A percentile compares a stretch with the other conserved stretches of the same genome.
Evolutionary conservation across 2,329 filamentous ascomycete genomes (phyloP).

Genomic region (Metarhizium anisopliae): DNA sequence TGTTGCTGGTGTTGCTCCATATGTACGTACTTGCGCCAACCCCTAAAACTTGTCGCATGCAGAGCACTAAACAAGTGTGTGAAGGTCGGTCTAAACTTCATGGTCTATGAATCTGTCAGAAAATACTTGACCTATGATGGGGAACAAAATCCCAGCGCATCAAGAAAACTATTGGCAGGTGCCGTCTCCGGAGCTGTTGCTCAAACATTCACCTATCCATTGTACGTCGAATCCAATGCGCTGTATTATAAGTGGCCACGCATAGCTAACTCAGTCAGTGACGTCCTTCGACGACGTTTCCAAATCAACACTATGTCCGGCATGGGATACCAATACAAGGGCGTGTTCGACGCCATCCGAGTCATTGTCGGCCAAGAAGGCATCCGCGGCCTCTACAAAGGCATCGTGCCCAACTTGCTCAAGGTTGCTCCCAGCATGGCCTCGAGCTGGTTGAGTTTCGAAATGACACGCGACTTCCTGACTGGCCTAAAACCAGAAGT

Average conservation of each 20-base stretch:
- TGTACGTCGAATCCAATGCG: constrained; percentile 49
- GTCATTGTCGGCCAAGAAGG: constrained; percentile 82
- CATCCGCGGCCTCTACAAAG: constrained; percentile 81
- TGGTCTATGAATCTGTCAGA: constrained; percentile 89
- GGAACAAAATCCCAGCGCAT: constrained; percentile 68
- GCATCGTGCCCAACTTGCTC: constrained; percentile 86
- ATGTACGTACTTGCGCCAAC: constrained; percentile 42
- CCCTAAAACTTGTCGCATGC: background rate
- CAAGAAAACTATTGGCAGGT: constrained; percentile 78
- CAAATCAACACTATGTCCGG: constrained; percentile 99
- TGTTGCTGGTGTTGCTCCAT: constrained; percentile 89
- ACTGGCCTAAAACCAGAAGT: constrained; percentile 47
- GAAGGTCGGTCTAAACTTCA: constrained; percentile 92
- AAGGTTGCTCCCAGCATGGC: constrained; percentile 99
- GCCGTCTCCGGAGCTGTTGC: constrained; percentile 94
- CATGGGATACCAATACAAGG: constrained; percentile 93
- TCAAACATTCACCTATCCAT: constrained; percentile 96
- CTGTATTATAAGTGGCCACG: background rate
- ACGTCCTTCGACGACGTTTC: constrained; percentile 86
- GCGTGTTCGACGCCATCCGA: constrained; percentile 71
- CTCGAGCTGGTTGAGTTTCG: constrained; percentile 95
- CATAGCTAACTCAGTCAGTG: constrained; percentile 40
- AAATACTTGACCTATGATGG: constrained; percentile 80
- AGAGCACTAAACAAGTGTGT: constrained; percentile 10
- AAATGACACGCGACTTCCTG: constrained; percentile 83